Evolutionary conservation across 495 filamentous ascomycete genomes (phyloP).

Genomic region (Penicillium maclennaniae): DNA sequence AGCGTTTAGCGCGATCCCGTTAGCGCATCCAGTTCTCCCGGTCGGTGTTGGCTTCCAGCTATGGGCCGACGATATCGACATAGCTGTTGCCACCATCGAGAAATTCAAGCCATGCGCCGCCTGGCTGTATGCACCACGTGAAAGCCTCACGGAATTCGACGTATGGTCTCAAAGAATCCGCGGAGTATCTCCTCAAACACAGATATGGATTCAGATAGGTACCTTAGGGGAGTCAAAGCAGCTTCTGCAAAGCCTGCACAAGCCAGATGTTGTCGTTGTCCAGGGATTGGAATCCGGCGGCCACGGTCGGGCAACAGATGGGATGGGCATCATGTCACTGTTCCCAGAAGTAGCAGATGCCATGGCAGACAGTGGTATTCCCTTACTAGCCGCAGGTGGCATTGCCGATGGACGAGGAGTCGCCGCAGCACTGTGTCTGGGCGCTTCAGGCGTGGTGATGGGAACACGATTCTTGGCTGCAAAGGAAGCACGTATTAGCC

Average conservation of each 20-base stretch:
- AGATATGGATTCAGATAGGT: constrained; percentile 67
- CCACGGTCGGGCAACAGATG: constrained; percentile 57
- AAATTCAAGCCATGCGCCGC: constrained; percentile 56
- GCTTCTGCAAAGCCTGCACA: constrained; percentile 28
- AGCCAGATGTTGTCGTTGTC: constrained; percentile 65
- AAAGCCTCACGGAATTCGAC: constrained; percentile 44
- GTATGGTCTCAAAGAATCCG: constrained; percentile 53
- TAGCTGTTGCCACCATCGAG: constrained; percentile 39
- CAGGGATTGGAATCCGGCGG: constrained; percentile 75
- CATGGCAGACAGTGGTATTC: constrained; percentile 44
- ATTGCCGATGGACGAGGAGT: constrained; percentile 64
- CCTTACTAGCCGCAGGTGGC: constrained; percentile 68
- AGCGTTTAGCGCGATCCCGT: constrained; percentile 10
- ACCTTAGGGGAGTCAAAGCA: constrained; percentile 53
- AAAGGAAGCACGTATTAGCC: constrained; percentile 56
- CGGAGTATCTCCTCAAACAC: constrained; percentile 40
- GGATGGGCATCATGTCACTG: constrained; percentile 55
- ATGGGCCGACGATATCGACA: constrained; percentile 49
- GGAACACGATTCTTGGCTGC: constrained; percentile 72
- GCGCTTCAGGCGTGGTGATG: constrained; percentile 63
- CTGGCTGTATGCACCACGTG: constrained; percentile 66
- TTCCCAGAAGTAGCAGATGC: constrained; percentile 58
- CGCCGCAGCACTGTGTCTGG: constrained; percentile 61
- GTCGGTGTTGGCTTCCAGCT: constrained; percentile 61
- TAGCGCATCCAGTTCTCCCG: constrained; percentile 38